These are phyloP conservation scores for Rosa multiflora DNA, from an alignment of 306 rosid species.

Conservation along the genomic window DNA sequence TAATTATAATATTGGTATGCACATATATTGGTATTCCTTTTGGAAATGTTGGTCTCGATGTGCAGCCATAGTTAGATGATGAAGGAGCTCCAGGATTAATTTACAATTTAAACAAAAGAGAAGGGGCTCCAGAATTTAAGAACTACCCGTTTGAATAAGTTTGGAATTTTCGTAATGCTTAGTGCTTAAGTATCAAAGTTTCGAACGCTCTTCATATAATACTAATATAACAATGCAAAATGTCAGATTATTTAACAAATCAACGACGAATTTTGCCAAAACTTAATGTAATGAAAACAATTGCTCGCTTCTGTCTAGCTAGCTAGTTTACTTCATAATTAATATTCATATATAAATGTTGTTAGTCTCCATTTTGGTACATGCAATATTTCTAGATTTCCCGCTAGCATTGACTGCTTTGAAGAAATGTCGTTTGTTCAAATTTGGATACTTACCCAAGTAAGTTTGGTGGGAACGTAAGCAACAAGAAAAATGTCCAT, in stretches of 20 bases:
- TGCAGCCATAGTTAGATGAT: background rate
- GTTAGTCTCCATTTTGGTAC: no score
- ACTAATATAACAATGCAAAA: background rate
- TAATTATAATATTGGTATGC: background rate
- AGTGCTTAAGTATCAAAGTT: no score
- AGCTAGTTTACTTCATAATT: no score
- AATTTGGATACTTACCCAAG: background rate
- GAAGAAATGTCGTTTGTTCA: background rate
- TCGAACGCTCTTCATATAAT: no score
- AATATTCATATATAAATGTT: no score
- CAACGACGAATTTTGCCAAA: no score
- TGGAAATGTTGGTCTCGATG: background rate
- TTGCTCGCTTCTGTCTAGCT: no score
- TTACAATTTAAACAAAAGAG: background rate
- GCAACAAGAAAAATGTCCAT: background rate
- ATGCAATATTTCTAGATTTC: background rate
- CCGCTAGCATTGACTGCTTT: background rate
- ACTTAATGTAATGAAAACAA: no score
- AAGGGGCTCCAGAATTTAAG: background rate
- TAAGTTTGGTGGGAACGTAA: background rate
- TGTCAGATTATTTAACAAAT: background rate
- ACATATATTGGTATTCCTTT: background rate
- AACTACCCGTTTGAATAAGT: no score
- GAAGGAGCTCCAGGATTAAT: background rate
- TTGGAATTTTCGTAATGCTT: no score